phyloP scores from a whole-genome alignment of 2,329 filamentous ascomycete species.

The Claviceps purpurea region DNA sequence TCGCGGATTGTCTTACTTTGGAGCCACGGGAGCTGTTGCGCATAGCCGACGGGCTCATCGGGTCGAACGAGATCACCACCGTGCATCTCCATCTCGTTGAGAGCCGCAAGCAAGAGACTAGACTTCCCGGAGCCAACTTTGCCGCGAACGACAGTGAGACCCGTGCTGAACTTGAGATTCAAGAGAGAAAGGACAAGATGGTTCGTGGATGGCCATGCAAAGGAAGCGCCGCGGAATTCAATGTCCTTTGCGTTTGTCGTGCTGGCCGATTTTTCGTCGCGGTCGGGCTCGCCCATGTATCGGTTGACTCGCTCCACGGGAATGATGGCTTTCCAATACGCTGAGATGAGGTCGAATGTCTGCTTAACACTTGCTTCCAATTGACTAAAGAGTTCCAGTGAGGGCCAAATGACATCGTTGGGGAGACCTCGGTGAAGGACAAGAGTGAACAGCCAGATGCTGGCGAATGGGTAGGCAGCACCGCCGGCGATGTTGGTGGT shows the following conservation, averaged over 20 bases:
- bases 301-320: conserved; percentile 69
- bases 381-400: conserved; percentile 66
- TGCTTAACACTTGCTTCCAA: conserved; percentile 62
- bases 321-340: conserved; percentile 69
- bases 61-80: conserved; percentile 35
- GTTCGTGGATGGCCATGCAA: conserved; percentile 63
- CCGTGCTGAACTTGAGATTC: conserved; percentile 30
- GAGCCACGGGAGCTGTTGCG: conserved; percentile 50
- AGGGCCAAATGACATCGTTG: conserved; percentile 77
- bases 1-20: conserved; percentile 53
- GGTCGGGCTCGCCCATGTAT: conserved; percentile 79
- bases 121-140: conserved; percentile 50
- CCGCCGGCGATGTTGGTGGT: conserved; percentile 60
- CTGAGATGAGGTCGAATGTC: conserved; percentile 61
- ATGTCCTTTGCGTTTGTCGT: conserved; percentile 26
- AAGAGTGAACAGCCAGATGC: conserved; percentile 70
- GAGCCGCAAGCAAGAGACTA: conserved; percentile 42
- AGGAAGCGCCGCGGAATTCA: conserved; percentile 51
- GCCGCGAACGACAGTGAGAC: conserved; percentile 43
- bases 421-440: conserved; percentile 53
- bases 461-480: conserved; percentile 64
- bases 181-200: conserved; percentile 36
- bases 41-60: conserved; percentile 38
- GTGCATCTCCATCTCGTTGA: conserved; percentile 54
- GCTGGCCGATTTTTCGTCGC: conserved; percentile 35